A percentile compares a stretch with the other conserved stretches of the same genome.
Conservation (phyloP, 805 yeast genomes). For the Starmerella bacillaris region DNA sequence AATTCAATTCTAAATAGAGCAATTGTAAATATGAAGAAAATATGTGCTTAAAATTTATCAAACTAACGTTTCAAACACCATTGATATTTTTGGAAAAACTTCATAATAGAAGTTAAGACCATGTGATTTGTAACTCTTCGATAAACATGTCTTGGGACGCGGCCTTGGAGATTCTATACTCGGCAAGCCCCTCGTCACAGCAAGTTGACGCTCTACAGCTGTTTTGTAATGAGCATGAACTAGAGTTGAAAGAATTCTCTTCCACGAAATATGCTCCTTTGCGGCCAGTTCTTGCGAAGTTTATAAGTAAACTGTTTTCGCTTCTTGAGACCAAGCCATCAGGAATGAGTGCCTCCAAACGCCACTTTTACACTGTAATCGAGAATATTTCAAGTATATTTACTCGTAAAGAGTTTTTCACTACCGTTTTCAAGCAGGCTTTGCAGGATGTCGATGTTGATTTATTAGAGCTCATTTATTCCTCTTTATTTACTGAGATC, state of each 20-base stretch:
- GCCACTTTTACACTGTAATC: conserved; percentile 5
- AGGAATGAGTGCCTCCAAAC: not conserved
- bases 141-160: conserved; percentile 16
- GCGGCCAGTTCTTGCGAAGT: conserved; percentile 7
- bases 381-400: conserved; percentile 8
- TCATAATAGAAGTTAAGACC: no score
- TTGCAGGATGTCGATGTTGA: conserved; percentile 2
- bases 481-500: conserved; percentile 15
- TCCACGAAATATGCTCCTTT: conserved; percentile 6
- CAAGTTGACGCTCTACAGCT: conserved; percentile 12
- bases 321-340: conserved; percentile 4
- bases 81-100: no score
- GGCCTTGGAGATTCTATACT: conserved; percentile 10
- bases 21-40: no score
- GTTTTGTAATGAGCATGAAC: conserved; percentile 8
- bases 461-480: conserved; percentile 14
- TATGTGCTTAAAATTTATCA: no score
- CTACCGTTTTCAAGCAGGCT: conserved; percentile 9
- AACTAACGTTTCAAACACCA: no score
- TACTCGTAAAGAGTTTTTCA: conserved; percentile 11
- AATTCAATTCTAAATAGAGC: no score
- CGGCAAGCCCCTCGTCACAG: conserved; percentile 8
- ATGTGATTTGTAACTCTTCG: no score
- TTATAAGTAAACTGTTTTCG: conserved; percentile 9
- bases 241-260: conserved; percentile 7